A percentile compares a stretch with the other conserved stretches of the same genome.
These are phyloP conservation scores for Withania somnifera DNA, from an alignment of 305 asterid species.

Conservation along the genomic window DNA sequence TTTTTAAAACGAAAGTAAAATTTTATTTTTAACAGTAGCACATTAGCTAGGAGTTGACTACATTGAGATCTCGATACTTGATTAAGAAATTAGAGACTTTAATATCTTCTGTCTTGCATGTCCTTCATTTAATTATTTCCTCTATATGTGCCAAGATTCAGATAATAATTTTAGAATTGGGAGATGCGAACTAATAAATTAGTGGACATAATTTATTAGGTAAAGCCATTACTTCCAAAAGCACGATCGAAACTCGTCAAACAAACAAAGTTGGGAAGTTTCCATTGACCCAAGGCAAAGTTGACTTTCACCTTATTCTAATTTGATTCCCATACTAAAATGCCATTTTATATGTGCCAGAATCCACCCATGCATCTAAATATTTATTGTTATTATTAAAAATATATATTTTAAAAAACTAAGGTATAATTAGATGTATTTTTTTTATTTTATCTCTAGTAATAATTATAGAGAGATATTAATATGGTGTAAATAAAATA, in stretches of 20 bases:
- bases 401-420: too few relatives aligned
- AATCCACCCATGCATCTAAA: too few relatives aligned
- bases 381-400: too few relatives aligned
- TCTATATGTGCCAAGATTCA: neutral
- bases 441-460: too few relatives aligned
- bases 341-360: too few relatives aligned
- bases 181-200: neutral
- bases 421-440: too few relatives aligned
- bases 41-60: neutral
- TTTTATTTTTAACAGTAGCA: too few relatives aligned
- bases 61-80: neutral
- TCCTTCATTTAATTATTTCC: neutral
- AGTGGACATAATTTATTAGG: neutral
- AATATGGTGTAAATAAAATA: too few relatives aligned
- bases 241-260: neutral
- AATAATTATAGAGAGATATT: too few relatives aligned
- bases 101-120: neutral
- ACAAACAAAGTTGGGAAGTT: neutral
- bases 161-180: neutral
- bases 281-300: conserved; percentile 8
- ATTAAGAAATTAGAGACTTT: neutral
- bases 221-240: neutral
- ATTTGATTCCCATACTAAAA: neutral
- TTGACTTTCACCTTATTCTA: neutral
- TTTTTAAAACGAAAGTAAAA: too few relatives aligned